Evolutionary conservation across 2,329 filamentous ascomycete genomes (phyloP).

Genomic region (Arthroderma sp.): DNA sequence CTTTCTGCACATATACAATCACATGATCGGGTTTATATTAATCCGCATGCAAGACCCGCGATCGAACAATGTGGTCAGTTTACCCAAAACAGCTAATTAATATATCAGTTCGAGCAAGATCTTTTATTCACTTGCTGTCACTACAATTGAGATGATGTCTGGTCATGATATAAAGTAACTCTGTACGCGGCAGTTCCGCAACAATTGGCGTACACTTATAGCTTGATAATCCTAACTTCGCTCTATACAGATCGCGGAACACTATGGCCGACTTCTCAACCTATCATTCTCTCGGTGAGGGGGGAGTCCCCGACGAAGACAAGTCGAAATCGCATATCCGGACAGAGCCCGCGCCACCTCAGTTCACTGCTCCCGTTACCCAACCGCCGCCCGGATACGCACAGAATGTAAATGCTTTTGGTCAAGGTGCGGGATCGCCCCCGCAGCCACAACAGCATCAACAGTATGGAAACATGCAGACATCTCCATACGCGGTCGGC

Average conservation of each 20-base stretch:
- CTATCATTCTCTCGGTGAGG: constrained; percentile 28
- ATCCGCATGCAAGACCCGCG: neutral
- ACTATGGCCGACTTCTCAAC: constrained; percentile 31
- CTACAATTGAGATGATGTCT: neutral
- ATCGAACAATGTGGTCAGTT: constrained; percentile 4
- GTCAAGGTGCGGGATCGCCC: constrained; percentile 15
- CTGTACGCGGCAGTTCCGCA: constrained; percentile 7
- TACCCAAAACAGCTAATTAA: neutral
- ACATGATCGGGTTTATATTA: too few species aligned
- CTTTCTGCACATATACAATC: too few species aligned
- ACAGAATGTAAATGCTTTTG: constrained; percentile 14
- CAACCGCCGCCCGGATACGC: constrained; percentile 24
- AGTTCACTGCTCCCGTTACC: constrained; percentile 35
- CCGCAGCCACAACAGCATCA: constrained; percentile 5
- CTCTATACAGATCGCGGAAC: constrained; percentile 4
- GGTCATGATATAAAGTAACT: constrained; percentile 7
- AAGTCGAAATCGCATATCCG: constrained; percentile 41
- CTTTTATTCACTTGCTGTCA: neutral
- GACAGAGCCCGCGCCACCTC: constrained; percentile 39
- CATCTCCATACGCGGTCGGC: constrained; percentile 8
- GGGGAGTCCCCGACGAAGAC: constrained; percentile 31
- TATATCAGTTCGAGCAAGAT: neutral
- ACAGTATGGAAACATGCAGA: constrained; percentile 7
- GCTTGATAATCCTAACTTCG: neutral
- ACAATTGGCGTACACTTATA: neutral